Evolutionary conservation across 805 yeast genomes (phyloP).

Genomic region (Barnettozyma californica): DNA sequence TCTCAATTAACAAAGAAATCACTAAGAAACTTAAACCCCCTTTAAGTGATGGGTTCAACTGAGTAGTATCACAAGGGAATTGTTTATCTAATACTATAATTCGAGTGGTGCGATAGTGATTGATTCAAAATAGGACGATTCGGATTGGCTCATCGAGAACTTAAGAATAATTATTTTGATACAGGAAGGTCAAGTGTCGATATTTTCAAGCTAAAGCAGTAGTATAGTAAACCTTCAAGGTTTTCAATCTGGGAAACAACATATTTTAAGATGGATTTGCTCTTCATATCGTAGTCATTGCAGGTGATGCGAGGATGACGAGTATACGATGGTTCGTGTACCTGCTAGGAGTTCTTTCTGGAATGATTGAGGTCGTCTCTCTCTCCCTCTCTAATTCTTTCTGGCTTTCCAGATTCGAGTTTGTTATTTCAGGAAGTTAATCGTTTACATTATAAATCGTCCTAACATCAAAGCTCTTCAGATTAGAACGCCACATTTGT

Average conservation of each 20-base stretch:
- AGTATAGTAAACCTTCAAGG: not conserved
- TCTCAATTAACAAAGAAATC: too few relatives aligned
- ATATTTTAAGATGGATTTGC: not conserved
- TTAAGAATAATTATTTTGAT: not conserved
- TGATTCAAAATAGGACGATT: not conserved
- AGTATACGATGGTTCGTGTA: not conserved
- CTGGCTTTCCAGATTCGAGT: not conserved
- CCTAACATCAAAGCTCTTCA: not conserved
- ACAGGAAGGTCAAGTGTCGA: not conserved
- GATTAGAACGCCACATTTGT: not conserved
- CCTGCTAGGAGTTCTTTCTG: not conserved
- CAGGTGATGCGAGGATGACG: not conserved
- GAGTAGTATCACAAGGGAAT: too few relatives aligned
- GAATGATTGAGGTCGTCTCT: not conserved
- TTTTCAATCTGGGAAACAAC: not conserved
- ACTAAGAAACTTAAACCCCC: too few relatives aligned
- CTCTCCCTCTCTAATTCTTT: not conserved
- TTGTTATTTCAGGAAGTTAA: not conserved
- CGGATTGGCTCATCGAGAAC: not conserved
- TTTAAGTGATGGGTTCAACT: too few relatives aligned
- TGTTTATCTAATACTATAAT: too few relatives aligned
- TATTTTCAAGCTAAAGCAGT: not conserved
- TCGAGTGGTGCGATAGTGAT: too few relatives aligned
- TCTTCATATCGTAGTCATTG: not conserved
- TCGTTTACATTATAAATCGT: not conserved